A percentile compares a stretch with the other conserved stretches of the same genome.
phyloP scores from a whole-genome alignment of 768 basidiomycete species.

The Kwoniella europaea region DNA sequence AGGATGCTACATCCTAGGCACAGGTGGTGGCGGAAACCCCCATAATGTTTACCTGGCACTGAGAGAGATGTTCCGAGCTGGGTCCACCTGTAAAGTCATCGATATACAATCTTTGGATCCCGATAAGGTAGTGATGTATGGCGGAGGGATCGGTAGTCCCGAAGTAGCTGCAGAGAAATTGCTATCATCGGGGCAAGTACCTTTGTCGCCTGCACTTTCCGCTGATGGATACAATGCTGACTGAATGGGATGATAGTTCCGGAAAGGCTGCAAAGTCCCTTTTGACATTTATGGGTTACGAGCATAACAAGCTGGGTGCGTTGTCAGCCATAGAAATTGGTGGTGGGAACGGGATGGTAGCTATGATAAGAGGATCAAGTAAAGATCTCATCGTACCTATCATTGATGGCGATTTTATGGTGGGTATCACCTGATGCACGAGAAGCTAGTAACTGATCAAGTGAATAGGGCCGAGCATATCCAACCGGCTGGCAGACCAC shows the following conservation, averaged over 20 bases:
- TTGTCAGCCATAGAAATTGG: constrained; percentile 59
- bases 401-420: constrained; percentile 51
- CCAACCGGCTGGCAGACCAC: constrained; percentile 54
- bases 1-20: constrained; percentile 69
- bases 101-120: constrained; percentile 56
- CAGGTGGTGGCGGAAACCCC: constrained; percentile 69
- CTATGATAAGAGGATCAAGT: constrained; percentile 41
- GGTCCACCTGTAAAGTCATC: constrained; percentile 62
- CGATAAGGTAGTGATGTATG: constrained; percentile 61
- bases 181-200: constrained; percentile 50
- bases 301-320: constrained; percentile 37
- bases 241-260: background rate
- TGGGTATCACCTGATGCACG: constrained; percentile 7
- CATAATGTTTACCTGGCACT: constrained; percentile 63
- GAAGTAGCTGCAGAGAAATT: constrained; percentile 41
- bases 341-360: constrained; percentile 60
- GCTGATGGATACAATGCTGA: background rate
- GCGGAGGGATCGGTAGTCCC: constrained; percentile 53
- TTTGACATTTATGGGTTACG: background rate
- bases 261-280: background rate
- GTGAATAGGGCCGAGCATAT: constrained; percentile 49
- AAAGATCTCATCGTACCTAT: constrained; percentile 38
- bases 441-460: background rate
- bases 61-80: constrained; percentile 65
- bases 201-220: background rate